Percentiles rank a stretch among this genome's conserved stretches.
These are phyloP conservation scores for Jamesozyma piceae DNA, from an alignment of 805 yeast genomes.

Conservation along the genomic window DNA sequence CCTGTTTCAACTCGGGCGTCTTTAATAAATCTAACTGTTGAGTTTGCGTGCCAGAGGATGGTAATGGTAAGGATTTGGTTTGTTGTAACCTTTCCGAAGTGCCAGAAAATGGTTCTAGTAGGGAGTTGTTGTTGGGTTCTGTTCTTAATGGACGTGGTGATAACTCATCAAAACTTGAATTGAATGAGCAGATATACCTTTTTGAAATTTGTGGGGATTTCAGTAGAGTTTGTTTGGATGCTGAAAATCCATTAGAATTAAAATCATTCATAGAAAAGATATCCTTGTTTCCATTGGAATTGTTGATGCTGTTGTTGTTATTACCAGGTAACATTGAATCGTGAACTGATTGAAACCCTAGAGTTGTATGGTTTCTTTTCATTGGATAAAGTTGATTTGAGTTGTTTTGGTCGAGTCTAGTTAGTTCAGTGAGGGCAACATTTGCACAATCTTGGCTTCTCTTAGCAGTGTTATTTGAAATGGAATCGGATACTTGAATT, in stretches of 20 bases:
- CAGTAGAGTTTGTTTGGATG: too few species aligned
- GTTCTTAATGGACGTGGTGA: conserved; percentile 16
- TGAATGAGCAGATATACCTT: conserved; percentile 28
- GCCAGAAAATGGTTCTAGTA: conserved; percentile 3
- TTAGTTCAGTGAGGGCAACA: background rate
- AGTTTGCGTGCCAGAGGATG: background rate
- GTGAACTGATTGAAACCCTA: conserved; percentile 7
- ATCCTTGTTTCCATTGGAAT: too few species aligned
- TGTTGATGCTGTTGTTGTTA: background rate
- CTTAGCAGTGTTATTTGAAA: too few species aligned
- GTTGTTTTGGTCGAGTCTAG: background rate
- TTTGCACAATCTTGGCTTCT: too few species aligned
- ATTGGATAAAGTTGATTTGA: conserved; percentile 11
- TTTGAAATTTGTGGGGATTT: conserved; percentile 21
- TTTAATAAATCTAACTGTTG: conserved; percentile 6
- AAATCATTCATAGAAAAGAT: background rate
- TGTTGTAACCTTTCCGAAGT: conserved; percentile 2
- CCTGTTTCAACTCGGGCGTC: conserved; percentile 18
- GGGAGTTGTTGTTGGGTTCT: background rate
- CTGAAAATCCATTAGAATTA: conserved; percentile 2
- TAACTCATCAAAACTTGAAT: conserved; percentile 26
- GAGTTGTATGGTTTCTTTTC: conserved; percentile 14
- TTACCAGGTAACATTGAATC: background rate
- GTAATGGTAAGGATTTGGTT: too few species aligned
- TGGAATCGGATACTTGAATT: too few species aligned